These are phyloP conservation scores for Arthroderma uncinatum DNA, from an alignment of 2,329 filamentous ascomycete genomes.

Conservation along the genomic window DNA sequence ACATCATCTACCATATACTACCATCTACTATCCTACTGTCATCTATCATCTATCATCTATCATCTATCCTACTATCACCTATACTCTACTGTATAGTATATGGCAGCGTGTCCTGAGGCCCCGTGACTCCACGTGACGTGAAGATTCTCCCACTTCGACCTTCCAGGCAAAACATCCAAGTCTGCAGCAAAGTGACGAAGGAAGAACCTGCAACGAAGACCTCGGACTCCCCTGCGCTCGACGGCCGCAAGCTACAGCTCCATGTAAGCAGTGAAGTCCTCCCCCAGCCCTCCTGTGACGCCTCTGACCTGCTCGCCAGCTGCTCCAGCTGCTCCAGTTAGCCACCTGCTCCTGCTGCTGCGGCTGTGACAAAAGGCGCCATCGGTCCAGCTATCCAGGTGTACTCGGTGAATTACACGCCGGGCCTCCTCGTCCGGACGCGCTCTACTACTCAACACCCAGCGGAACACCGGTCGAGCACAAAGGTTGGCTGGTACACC, in stretches of 20 bases:
- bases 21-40: neutral
- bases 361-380: neutral
- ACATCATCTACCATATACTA: neutral
- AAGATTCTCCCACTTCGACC: conserved; percentile 6
- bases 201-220: neutral
- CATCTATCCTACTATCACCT: neutral
- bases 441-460: neutral
- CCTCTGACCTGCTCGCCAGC: neutral
- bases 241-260: neutral
- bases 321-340: neutral
- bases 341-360: neutral
- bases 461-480: neutral
- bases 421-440: neutral
- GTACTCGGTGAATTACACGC: neutral
- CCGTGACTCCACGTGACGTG: conserved; percentile 3
- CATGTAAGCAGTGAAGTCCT: neutral
- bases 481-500: neutral
- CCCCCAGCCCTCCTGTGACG: neutral
- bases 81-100: neutral
- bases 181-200: neutral
- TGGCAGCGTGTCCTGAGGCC: neutral
- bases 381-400: neutral
- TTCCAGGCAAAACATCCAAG: neutral
- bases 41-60: neutral
- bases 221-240: no score